Conservation (phyloP, 352 stramenopile species). For the Phytophthora chlamydospora region DNA sequence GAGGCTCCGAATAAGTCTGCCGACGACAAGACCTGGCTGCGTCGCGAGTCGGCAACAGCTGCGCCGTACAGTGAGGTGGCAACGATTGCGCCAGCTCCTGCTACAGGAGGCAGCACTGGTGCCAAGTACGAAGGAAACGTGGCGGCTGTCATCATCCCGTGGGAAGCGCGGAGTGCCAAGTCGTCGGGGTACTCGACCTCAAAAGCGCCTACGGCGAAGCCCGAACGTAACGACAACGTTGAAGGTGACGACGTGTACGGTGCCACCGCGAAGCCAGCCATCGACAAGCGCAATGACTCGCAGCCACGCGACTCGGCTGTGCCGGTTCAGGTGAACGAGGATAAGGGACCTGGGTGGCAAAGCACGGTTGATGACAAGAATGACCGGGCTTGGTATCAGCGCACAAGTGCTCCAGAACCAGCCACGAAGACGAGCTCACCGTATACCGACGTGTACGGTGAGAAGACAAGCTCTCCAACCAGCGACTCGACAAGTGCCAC, state of each 20-base stretch:
- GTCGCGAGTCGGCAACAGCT: slow-evolving; percentile 4
- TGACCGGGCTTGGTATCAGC: no score
- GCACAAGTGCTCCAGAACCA: no score
- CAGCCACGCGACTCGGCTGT: background rate
- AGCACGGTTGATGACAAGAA: background rate
- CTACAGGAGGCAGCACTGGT: background rate
- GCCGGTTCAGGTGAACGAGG: no score
- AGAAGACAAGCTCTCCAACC: background rate
- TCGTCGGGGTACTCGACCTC: background rate
- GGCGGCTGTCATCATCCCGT: slow-evolving; percentile 16
- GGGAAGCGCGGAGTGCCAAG: background rate
- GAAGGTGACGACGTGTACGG: background rate
- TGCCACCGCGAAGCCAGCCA: background rate
- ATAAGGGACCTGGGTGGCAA: background rate
- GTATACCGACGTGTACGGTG: no score
- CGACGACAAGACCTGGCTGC: slow-evolving; percentile 1
- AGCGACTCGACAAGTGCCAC: background rate
- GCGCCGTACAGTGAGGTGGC: background rate
- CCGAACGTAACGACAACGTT: background rate
- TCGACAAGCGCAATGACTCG: background rate
- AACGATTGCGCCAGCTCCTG: background rate
- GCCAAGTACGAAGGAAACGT: slow-evolving; percentile 8
- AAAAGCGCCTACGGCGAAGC: background rate
- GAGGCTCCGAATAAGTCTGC: background rate
- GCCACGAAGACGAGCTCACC: no score